Conservation (phyloP, 2,329 filamentous ascomycete species). For the Periconia macrospinosa region DNA sequence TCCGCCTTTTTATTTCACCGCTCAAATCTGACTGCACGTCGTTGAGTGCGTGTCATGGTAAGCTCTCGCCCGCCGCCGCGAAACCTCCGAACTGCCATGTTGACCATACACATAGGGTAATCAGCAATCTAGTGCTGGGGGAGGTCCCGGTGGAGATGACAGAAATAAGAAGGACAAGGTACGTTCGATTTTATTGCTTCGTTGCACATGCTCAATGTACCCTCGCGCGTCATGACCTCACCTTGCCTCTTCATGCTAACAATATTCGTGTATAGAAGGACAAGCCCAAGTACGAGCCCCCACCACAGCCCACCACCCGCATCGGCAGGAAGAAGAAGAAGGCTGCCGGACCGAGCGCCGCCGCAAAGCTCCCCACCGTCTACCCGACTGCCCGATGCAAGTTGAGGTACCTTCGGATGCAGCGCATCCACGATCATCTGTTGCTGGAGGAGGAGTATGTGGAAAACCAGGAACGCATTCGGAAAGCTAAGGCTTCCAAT, state of each 20-base stretch:
- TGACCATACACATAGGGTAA: constrained; percentile 63
- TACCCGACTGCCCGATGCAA: constrained; percentile 98
- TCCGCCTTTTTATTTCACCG: background rate
- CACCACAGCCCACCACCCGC: constrained; percentile 92
- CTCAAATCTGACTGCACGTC: background rate
- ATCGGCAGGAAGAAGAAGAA: constrained; percentile 99
- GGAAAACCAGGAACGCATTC: constrained; percentile 94
- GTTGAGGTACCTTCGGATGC: constrained; percentile 94
- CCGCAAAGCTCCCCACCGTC: constrained; percentile 90
- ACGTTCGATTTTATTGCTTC: constrained; percentile 3
- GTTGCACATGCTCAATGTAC: constrained; percentile 7
- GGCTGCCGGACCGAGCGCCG: constrained; percentile 87
- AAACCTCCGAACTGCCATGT: constrained; percentile 38
- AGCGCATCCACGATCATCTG: constrained; percentile 96
- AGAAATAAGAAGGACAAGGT: constrained; percentile 86
- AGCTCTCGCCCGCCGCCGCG: constrained; percentile 18
- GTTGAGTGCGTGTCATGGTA: constrained; percentile 37
- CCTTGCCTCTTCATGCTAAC: constrained; percentile 17
- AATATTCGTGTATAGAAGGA: constrained; percentile 70
- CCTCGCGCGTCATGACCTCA: background rate
- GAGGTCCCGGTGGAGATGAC: constrained; percentile 70
- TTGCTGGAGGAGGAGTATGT: constrained; percentile 98
- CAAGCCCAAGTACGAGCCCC: constrained; percentile 99
- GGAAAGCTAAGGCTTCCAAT: constrained; percentile 76
- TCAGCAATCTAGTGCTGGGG: constrained; percentile 84